Percentiles rank a stretch among this genome's conserved stretches.
Conservation (phyloP, 2,329 filamentous ascomycete genomes). For the Pleoardoris graminearum region DNA sequence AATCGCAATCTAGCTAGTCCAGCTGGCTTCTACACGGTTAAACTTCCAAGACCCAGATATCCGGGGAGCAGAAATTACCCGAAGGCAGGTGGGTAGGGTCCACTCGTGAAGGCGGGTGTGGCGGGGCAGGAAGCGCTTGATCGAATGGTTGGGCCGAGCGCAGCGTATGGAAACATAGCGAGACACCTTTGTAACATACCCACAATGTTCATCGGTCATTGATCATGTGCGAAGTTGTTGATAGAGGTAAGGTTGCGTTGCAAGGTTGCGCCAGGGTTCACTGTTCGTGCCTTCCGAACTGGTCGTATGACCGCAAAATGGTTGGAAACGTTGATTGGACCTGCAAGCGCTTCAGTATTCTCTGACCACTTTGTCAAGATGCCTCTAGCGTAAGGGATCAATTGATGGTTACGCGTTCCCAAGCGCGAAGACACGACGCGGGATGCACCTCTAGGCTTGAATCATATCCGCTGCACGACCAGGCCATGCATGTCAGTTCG, state of each 20-base stretch:
- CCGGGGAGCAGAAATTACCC: background rate
- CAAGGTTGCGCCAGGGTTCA: constrained; percentile 21
- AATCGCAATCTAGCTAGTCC: too few relatives aligned
- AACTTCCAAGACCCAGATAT: background rate
- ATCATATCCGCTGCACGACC: background rate
- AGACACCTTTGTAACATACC: background rate
- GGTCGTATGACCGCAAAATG: constrained; percentile 36
- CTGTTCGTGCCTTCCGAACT: constrained; percentile 24
- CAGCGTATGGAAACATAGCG: constrained; percentile 30
- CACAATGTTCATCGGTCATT: constrained; percentile 15
- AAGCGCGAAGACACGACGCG: background rate
- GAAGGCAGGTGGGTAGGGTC: constrained; percentile 4
- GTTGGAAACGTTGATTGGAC: constrained; percentile 7
- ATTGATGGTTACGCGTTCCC: background rate
- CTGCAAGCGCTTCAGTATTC: constrained; percentile 6
- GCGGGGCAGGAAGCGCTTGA: constrained; percentile 30
- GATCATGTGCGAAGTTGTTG: constrained; percentile 31
- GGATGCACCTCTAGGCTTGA: background rate
- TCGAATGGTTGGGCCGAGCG: constrained; percentile 18
- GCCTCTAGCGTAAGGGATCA: background rate
- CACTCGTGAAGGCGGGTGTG: constrained; percentile 19
- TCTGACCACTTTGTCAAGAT: background rate
- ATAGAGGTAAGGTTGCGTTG: constrained; percentile 18
- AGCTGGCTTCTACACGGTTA: background rate
- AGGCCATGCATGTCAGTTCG: background rate